Percentiles rank a stretch among this genome's conserved stretches.
Evolutionary conservation across 108 stramenopile genomes (phyloP).

Genomic region (Nannochloropsis salina): DNA sequence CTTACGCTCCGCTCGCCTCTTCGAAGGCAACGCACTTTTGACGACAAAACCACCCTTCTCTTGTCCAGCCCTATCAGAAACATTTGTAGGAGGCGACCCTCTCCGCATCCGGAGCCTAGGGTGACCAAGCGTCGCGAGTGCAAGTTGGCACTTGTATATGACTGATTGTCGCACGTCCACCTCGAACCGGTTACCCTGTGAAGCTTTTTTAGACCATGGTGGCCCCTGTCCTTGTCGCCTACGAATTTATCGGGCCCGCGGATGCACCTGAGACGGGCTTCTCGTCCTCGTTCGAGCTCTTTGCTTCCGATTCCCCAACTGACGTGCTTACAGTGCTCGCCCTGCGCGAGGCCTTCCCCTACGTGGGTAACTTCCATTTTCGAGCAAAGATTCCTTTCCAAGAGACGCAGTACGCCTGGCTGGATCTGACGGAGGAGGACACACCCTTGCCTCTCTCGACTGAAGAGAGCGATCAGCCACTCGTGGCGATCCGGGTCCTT

Average conservation of each 20-base stretch:
- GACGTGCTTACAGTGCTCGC: neutral
- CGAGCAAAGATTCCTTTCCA: neutral
- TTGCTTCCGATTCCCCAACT: neutral
- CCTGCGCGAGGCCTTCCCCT: slow-evolving; percentile 2
- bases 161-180: no score
- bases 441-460: neutral
- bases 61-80: no score
- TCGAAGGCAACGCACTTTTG: no score
- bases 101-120: no score
- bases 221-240: neutral
- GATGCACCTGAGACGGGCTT: neutral
- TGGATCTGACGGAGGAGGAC: neutral
- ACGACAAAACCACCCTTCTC: no score
- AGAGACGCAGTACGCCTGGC: neutral
- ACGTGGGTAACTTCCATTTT: neutral
- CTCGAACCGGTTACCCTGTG: no score
- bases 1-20: no score
- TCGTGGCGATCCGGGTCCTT: neutral
- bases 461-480: neutral
- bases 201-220: neutral
- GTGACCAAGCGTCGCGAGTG: no score
- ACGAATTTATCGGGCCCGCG: neutral
- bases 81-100: no score
- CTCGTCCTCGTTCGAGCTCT: neutral
- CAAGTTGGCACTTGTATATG: no score